Evolutionary conservation across 2,329 filamentous ascomycete species (phyloP).

Genomic region (Periconia digitata): DNA sequence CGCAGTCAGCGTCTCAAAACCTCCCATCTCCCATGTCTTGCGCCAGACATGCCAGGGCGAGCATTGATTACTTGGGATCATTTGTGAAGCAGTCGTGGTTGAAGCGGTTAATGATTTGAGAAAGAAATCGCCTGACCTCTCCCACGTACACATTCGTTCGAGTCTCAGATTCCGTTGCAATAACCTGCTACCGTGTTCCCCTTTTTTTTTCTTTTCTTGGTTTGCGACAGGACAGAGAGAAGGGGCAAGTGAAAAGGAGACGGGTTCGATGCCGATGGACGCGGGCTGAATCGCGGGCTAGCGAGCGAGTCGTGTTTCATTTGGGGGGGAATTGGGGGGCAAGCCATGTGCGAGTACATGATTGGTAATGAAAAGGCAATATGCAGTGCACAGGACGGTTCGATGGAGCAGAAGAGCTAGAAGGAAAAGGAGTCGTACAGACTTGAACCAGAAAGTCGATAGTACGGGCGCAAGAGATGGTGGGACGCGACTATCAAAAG

Average conservation of each 20-base stretch:
- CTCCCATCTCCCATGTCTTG: not conserved
- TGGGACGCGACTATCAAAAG: too few species aligned
- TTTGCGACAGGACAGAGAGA: not conserved
- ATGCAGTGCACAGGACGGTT: not conserved
- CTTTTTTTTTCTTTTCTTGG: not conserved
- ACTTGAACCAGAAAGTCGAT: too few species aligned
- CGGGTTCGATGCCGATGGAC: not conserved
- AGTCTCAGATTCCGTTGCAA: not conserved
- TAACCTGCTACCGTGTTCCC: not conserved
- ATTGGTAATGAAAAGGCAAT: too few species aligned
- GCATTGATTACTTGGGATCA: too few species aligned
- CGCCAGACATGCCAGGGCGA: not conserved
- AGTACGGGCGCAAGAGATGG: too few species aligned
- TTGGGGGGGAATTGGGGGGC: not conserved
- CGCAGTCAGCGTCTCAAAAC: not conserved
- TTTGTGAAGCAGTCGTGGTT: not conserved
- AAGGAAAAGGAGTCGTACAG: too few species aligned
- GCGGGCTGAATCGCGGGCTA: not conserved
- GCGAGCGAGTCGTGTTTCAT: not conserved
- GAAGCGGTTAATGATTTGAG: not conserved
- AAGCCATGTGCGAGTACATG: not conserved
- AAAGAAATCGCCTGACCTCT: too few species aligned
- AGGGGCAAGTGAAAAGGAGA: not conserved
- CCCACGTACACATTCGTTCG: too few species aligned
- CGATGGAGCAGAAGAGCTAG: too few species aligned